Evolutionary conservation across 2,329 filamentous ascomycete species (phyloP), one percentile per base, ranked within the genome.

Genomic region (Penicillium frequentans): DNA sequence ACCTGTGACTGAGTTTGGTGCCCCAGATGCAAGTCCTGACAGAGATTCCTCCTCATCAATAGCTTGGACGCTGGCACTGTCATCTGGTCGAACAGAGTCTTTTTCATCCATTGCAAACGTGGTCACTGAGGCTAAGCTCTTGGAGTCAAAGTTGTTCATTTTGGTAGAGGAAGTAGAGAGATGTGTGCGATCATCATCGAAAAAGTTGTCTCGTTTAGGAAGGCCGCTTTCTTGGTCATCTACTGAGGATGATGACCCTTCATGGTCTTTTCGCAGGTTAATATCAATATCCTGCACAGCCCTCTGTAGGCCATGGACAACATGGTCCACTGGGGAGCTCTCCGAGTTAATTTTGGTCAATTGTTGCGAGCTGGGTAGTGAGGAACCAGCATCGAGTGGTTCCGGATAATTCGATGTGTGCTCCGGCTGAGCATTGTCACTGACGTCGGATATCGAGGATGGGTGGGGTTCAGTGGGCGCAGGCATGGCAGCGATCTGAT

Each of bases 31-130:
- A 44, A 88, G 84, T 44, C 91, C 83, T 0, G 91, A 95, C 61
- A 90, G 88, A 29, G 87, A 81, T 71, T 97, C 93, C 67, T 97
- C 93, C 66, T 98, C 93, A 63, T 97, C 93, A 13, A 88, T 88
- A 7, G 90, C 90, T 74, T 96, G 91, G 16, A 96, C 89, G 71
- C 93, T 97, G 33, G 93, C 93, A 74, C 93, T 97, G 71, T 98
- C 93, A 75, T 98, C 93, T 9, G 93, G 93, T 13, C 93, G 88
- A 53, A 97, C 82, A 6, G 93, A 97, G 72, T 97, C 93, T 73
- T 97, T 97, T 75, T 98, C 93, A 68, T 98, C 93, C 70, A 97
- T 81, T n/a, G 91, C 92, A 76, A 96, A 97, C 0, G 93, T 97
- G 5, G 91, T 96, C 16, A 91, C 91, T 26, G 93, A 98, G 5